A percentile compares a stretch with the other conserved stretches of the same genome.
Conservation (phyloP, 805 yeast species). For the Nakazawaea wickerhamii region DNA sequence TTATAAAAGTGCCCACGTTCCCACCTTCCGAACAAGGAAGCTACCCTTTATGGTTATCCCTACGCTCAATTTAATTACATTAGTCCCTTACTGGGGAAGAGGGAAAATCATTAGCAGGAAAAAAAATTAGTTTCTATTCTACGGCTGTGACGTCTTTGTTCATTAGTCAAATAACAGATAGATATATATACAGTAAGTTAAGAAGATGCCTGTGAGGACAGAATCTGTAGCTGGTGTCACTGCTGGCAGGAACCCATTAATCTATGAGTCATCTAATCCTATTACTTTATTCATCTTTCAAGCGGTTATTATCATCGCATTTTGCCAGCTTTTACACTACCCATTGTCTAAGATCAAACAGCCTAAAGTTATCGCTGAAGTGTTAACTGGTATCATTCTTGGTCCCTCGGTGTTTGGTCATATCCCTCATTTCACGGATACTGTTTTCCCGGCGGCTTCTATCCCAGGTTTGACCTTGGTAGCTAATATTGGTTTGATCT, state of each 20-base stretch:
- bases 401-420: constrained; percentile 76
- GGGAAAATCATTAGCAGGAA: too few relatives aligned
- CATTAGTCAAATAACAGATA: too few relatives aligned
- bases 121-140: too few relatives aligned
- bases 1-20: too few relatives aligned
- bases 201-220: constrained; percentile 30
- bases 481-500: constrained; percentile 70
- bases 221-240: constrained; percentile 58
- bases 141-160: too few relatives aligned
- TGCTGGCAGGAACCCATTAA: constrained; percentile 67
- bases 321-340: constrained; percentile 55
- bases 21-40: too few relatives aligned
- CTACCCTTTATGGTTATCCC: too few relatives aligned
- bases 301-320: constrained; percentile 50
- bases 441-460: constrained; percentile 60
- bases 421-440: constrained; percentile 58
- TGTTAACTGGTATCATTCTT: constrained; percentile 65
- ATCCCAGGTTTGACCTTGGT: constrained; percentile 59
- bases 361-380: constrained; percentile 81
- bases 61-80: too few relatives aligned
- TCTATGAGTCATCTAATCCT: constrained; percentile 52
- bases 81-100: too few relatives aligned
- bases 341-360: constrained; percentile 61
- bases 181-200: too few relatives aligned
- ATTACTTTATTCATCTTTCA: constrained; percentile 69